These are phyloP conservation scores for Globisporangium orthogonon DNA, from an alignment of 352 stramenopile genomes.

Conservation along the genomic window DNA sequence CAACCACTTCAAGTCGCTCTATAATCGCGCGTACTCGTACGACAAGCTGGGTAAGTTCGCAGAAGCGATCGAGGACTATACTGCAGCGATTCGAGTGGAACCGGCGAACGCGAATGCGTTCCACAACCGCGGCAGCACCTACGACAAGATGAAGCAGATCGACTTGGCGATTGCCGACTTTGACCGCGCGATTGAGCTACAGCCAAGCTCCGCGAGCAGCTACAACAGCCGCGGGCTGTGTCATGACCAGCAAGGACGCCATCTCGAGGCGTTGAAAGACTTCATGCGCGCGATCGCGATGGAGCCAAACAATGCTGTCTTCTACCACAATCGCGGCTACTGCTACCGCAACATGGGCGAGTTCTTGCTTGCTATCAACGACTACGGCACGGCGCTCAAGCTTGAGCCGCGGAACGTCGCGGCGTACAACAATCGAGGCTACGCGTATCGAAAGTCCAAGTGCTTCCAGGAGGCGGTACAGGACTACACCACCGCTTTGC, in stretches of 20 bases:
- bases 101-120: constrained; percentile 73
- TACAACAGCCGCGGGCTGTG: constrained; percentile 83
- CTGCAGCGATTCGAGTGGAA: constrained; percentile 52
- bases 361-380: constrained; percentile 50
- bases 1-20: constrained; percentile 85
- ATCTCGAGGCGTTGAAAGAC: constrained; percentile 66
- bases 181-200: constrained; percentile 48
- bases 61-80: constrained; percentile 76
- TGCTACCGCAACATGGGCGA: constrained; percentile 80
- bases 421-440: constrained; percentile 83
- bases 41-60: constrained; percentile 71
- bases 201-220: constrained; percentile 52
- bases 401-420: constrained; percentile 66
- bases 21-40: constrained; percentile 84
- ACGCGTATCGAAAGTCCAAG: constrained; percentile 69
- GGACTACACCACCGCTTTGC: constrained; percentile 71
- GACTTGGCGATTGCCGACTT: constrained; percentile 64
- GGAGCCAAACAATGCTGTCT: constrained; percentile 69
- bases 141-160: constrained; percentile 66
- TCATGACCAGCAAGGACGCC: constrained; percentile 53
- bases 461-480: constrained; percentile 58
- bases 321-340: constrained; percentile 84
- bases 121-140: constrained; percentile 81
- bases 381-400: constrained; percentile 59
- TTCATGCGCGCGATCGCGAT: constrained; percentile 58